Evolutionary conservation across 495 filamentous ascomycete species (phyloP).

Genomic region (Daldinia concentrica): DNA sequence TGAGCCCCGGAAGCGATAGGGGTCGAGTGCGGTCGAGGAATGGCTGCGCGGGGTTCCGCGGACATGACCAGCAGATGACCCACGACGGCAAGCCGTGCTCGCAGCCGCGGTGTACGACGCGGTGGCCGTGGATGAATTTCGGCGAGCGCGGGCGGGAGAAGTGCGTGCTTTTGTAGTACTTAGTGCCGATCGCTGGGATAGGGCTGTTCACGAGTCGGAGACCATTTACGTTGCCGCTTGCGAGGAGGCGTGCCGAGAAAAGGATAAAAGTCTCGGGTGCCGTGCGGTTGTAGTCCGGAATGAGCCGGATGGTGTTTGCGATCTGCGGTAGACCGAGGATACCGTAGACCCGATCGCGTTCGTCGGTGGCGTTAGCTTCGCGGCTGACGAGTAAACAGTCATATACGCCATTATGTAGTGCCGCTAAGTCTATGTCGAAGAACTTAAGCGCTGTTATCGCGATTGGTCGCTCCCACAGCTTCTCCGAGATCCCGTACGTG

Average conservation of each 20-base stretch:
- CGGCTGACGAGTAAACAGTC: slow-evolving; percentile 28
- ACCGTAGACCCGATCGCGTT: slow-evolving; percentile 37
- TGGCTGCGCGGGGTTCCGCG: slow-evolving; percentile 28
- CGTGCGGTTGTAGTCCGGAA: slow-evolving; percentile 29
- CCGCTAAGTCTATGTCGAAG: slow-evolving; percentile 7
- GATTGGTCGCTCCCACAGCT: slow-evolving; percentile 29
- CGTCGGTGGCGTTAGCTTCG: slow-evolving; percentile 35
- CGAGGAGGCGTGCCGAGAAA: slow-evolving; percentile 22
- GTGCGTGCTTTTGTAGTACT: slow-evolving; percentile 21
- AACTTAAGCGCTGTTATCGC: slow-evolving; percentile 15
- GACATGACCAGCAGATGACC: slow-evolving; percentile 37
- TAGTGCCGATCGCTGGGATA: slow-evolving; percentile 21
- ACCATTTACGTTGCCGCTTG: slow-evolving; percentile 31
- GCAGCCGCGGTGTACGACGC: slow-evolving; percentile 23
- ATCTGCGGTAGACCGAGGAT: slow-evolving; percentile 33
- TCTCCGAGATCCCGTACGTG: slow-evolving; percentile 22
- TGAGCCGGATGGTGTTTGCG: slow-evolving; percentile 13
- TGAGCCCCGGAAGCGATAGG: not conserved
- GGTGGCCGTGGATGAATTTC: slow-evolving; percentile 19
- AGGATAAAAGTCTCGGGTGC: slow-evolving; percentile 27
- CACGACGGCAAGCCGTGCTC: slow-evolving; percentile 28
- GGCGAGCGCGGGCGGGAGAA: slow-evolving; percentile 32
- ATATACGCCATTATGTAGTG: slow-evolving; percentile 17
- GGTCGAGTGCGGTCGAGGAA: slow-evolving; percentile 4
- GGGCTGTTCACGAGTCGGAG: slow-evolving; percentile 19